A percentile compares a stretch with the other conserved stretches of the same genome.
These are phyloP conservation scores for Oxyria digyna DNA, from an alignment of 148 eudicot genomes.

Conservation along the genomic window DNA sequence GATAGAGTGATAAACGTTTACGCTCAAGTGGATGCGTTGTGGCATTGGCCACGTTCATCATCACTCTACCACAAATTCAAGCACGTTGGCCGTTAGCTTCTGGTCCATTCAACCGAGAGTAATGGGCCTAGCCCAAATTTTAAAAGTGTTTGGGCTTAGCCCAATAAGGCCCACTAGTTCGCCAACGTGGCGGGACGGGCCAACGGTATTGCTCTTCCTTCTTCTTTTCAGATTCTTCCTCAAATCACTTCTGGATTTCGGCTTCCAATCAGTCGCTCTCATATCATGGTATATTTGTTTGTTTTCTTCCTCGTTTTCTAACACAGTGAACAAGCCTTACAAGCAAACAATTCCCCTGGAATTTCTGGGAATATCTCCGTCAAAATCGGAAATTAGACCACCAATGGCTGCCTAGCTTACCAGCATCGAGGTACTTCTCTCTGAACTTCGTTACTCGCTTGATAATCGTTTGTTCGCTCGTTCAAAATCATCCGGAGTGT, in stretches of 20 bases:
- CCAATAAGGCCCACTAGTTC: not conserved
- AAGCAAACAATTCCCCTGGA: not conserved
- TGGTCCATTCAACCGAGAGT: not conserved
- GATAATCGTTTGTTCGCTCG: not conserved
- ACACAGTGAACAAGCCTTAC: not conserved
- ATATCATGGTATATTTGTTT: not conserved
- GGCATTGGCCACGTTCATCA: not conserved
- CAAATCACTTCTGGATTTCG: not conserved
- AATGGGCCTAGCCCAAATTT: not conserved
- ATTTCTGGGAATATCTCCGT: slow-evolving; percentile 1
- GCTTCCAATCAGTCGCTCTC: not conserved
- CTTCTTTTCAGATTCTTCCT: slow-evolving; percentile 1
- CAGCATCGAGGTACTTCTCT: not conserved
- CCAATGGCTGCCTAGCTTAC: not conserved
- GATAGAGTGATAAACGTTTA: not conserved
- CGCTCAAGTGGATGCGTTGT: not conserved
- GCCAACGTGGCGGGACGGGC: not conserved
- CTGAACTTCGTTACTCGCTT: not conserved
- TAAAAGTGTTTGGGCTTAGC: not conserved
- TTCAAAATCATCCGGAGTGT: not conserved
- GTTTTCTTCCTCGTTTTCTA: not conserved
- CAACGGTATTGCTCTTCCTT: not conserved
- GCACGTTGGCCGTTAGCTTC: not conserved
- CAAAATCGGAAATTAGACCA: not conserved
- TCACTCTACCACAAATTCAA: not conserved